These are phyloP conservation scores for Amanita subjunquillea DNA, from an alignment of 768 basidiomycete genomes.

Conservation along the genomic window DNA sequence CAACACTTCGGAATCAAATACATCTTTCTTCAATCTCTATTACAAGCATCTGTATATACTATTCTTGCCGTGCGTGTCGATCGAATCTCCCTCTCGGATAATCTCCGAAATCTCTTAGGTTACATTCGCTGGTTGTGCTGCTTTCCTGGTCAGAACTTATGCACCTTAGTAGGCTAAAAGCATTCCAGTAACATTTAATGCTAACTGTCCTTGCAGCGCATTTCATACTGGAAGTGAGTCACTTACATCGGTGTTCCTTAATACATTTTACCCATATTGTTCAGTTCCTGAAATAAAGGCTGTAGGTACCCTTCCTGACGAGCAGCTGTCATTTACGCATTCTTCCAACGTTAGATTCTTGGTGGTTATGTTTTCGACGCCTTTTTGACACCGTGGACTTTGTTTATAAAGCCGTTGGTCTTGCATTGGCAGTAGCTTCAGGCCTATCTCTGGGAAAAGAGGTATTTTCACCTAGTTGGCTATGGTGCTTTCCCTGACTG, in stretches of 20 bases:
- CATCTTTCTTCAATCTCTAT: constrained; percentile 48
- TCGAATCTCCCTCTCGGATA: background rate
- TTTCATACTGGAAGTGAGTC: constrained; percentile 74
- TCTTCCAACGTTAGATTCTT: constrained; percentile 40
- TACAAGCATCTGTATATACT: constrained; percentile 60
- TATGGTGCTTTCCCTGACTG: constrained; percentile 1
- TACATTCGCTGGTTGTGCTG: constrained; percentile 52
- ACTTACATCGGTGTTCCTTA: background rate
- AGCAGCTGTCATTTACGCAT: background rate
- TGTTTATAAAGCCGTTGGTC: constrained; percentile 79
- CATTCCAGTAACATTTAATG: background rate
- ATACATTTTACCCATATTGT: background rate
- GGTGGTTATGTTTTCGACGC: constrained; percentile 82
- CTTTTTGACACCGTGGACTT: constrained; percentile 78
- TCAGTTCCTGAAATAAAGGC: constrained; percentile 75
- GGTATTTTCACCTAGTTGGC: constrained; percentile 24
- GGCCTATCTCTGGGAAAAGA: constrained; percentile 83
- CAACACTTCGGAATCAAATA: constrained; percentile 41
- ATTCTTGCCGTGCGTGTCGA: constrained; percentile 42
- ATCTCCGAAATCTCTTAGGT: constrained; percentile 26
- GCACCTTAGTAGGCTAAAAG: constrained; percentile 51
- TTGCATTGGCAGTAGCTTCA: constrained; percentile 78
- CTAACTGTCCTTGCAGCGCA: constrained; percentile 30
- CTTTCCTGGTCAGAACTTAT: constrained; percentile 51
- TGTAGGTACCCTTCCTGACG: constrained; percentile 24